A percentile compares a stretch with the other conserved stretches of the same genome.
phyloP scores from a whole-genome alignment of 2,329 filamentous ascomycete species.

The Nothophoma quercina region DNA sequence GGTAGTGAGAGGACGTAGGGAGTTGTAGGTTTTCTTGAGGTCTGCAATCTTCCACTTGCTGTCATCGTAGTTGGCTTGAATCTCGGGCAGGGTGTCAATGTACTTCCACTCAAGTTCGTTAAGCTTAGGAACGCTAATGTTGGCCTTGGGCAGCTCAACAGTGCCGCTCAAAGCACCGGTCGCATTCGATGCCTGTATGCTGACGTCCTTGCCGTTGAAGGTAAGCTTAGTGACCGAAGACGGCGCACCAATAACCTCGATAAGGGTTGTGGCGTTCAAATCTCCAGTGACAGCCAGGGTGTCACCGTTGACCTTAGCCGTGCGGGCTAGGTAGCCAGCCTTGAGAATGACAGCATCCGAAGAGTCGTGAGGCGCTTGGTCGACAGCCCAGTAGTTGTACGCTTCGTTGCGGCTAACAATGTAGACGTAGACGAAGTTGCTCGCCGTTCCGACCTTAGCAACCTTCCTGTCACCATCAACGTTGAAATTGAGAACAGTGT shows the following conservation, averaged over 20 bases:
- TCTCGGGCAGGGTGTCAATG: slow-evolving; percentile 75
- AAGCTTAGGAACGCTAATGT: slow-evolving; percentile 65
- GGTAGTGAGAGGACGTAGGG: slow-evolving; percentile 63
- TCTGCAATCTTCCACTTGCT: slow-evolving; percentile 69
- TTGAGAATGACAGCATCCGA: slow-evolving; percentile 63
- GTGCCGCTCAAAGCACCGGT: slow-evolving; percentile 61
- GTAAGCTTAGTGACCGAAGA: slow-evolving; percentile 61
- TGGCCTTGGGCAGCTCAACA: slow-evolving; percentile 60
- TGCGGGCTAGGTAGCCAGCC: slow-evolving; percentile 70
- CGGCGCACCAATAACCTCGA: slow-evolving; percentile 73
- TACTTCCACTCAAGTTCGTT: slow-evolving; percentile 70
- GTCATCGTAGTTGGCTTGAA: slow-evolving; percentile 71
- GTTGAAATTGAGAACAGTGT: slow-evolving; percentile 62
- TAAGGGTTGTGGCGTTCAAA: slow-evolving; percentile 70
- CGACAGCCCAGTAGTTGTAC: slow-evolving; percentile 73
- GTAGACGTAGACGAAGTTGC: slow-evolving; percentile 61
- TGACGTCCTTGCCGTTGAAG: slow-evolving; percentile 64
- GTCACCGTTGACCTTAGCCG: slow-evolving; percentile 63
- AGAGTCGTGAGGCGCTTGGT: slow-evolving; percentile 48
- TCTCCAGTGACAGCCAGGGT: slow-evolving; percentile 72
- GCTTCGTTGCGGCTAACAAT: slow-evolving; percentile 70
- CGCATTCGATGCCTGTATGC: slow-evolving; percentile 51
- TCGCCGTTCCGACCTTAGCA: slow-evolving; percentile 53
- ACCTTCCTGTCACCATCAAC: slow-evolving; percentile 62
- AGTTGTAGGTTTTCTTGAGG: slow-evolving; percentile 67